Evolutionary conservation across 371 early-diverging fungal genomes (phyloP), one percentile per base, ranked within the genome.

Genomic region (Vairimorpha apis): DNA sequence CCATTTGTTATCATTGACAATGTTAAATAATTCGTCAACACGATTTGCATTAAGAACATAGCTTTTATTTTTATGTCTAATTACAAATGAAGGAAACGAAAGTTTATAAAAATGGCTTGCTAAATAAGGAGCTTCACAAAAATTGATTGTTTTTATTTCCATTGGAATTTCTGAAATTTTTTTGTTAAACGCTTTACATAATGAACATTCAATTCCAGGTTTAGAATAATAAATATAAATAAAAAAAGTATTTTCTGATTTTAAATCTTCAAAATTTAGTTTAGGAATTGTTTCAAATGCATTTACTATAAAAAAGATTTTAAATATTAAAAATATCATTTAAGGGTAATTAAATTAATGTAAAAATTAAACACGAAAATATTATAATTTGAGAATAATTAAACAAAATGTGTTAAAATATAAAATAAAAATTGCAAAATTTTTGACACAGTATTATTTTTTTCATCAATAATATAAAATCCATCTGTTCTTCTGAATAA

Each of bases 401-500:
- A n/a, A n/a, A n/a, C n/a, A n/a, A n/a, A 41, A 14, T 5, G 41
- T 8, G 14, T 8, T 8, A 41, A 41, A 41, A 41, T 41, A 41
- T 41, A 5, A 8, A 41, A 41, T 41, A 14, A 14, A 8, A 8
- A 5, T 41, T 41, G 14, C 8, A 8, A 41, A 8, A 41, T 5
- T 8, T 8, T 41, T 5, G 41, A 41, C 41, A 8, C 14, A 14
- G 41, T 41, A 8, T 5, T 23, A 18, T 53, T 29, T 8, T 18
- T 41, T 41, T 41, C 41, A 41, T 41, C 8, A 41, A 41, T 41
- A 41, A n/a, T 62, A 41, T 62, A 37, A 10, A 62, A 38, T 21
- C 4, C 16, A n/a, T 43, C 21, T 5, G 94, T 95, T 75, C 93
- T 91, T 0, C 91, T 89, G 25, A 94, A 80, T 70, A 96, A 80